Base-by-base conservation (phyloP, 1,284 basidiomycete genomes). In the Wolfiporia cocos region DNA sequence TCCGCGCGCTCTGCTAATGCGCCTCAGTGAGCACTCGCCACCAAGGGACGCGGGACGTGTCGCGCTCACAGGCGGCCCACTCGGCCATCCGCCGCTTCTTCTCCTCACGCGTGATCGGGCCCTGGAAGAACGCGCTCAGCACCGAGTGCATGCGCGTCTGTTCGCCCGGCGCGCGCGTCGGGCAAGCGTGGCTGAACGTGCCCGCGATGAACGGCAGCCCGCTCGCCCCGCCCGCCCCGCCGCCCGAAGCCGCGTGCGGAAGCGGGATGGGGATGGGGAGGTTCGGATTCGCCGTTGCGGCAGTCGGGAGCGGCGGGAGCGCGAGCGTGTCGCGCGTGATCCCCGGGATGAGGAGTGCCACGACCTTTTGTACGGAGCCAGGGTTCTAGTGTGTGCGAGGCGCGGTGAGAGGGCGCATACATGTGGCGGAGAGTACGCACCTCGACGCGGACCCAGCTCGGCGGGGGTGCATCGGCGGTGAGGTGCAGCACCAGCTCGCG, bases 171-270 rank as follows among this genome's bases (percentile, higher is more conserved):
- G 92, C 92, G 28, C 83, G 77, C 0, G 90, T 93, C 0, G 92
- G 93, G 51, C 86, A 91, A 3, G 88, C 90, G 64, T 94, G 90
- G 41, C 86, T 87, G 66, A 95, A 96, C 1, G 91, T 85, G 12
- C 75, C 76, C 1, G 81, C 71, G 34, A 96, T 78, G 53, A 90
- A 85, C 0, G 91, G 87, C 2, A 95, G 55, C 0, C 63, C 62
- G 0, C 46, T 58, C 6, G 64, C 57, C n/a, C n/a, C n/a, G n/a
- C n/a, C n/a, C 1, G 62, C 57, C 2, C 62, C 64, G 14, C 61
- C 56, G 14, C 49, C 17, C 9, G 66, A 30, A 21, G 51, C 55
- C 5, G 62, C 59, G 11, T 58, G 47, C 26, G 66, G 67, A 5
- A 81, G 65, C 0, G 82, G 83, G 39, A 87, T 78, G 24, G 79